phyloP scores from a whole-genome alignment of 495 filamentous ascomycete genomes.

The Aspergillus bridgeri region DNA sequence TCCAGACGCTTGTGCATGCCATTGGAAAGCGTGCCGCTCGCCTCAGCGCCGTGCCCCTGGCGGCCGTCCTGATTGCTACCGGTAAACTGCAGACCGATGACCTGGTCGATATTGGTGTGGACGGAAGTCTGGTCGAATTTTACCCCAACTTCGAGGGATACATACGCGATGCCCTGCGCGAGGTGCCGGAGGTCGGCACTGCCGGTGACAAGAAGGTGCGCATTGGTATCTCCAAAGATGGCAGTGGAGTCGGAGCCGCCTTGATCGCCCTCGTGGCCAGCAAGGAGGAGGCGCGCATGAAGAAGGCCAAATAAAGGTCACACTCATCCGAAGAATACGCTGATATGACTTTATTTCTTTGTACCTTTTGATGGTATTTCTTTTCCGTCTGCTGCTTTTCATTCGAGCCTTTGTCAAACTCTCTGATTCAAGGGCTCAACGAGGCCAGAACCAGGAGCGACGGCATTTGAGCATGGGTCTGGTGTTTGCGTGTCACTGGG shows the following conservation, averaged over 20 bases:
- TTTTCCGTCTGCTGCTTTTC: neutral
- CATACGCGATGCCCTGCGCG: constrained; percentile 69
- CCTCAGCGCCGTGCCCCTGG: constrained; percentile 83
- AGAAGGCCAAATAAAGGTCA: constrained; percentile 9
- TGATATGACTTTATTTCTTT: neutral
- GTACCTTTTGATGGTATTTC: neutral
- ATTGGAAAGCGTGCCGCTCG: constrained; percentile 86
- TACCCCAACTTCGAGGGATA: constrained; percentile 83
- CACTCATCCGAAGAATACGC: neutral
- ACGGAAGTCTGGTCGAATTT: constrained; percentile 86
- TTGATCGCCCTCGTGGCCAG: constrained; percentile 77
- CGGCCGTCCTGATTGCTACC: constrained; percentile 72
- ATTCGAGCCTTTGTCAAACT: neutral
- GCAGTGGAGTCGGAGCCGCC: constrained; percentile 86
- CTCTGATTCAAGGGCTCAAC: neutral
- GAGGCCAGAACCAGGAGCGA: neutral
- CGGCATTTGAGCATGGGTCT: constrained; percentile 2
- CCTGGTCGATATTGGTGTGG: constrained; percentile 83
- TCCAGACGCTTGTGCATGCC: constrained; percentile 75
- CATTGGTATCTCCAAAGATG: constrained; percentile 93
- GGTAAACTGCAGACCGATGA: constrained; percentile 61
- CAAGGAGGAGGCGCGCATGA: constrained; percentile 25
- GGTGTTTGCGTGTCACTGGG: constrained; percentile 9
- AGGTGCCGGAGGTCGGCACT: constrained; percentile 66
- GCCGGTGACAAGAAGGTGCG: constrained; percentile 74